Percentiles rank a stretch among this genome's conserved stretches.
Conservation (phyloP, 2,329 filamentous ascomycete genomes). For the Helminthosporium solani region DNA sequence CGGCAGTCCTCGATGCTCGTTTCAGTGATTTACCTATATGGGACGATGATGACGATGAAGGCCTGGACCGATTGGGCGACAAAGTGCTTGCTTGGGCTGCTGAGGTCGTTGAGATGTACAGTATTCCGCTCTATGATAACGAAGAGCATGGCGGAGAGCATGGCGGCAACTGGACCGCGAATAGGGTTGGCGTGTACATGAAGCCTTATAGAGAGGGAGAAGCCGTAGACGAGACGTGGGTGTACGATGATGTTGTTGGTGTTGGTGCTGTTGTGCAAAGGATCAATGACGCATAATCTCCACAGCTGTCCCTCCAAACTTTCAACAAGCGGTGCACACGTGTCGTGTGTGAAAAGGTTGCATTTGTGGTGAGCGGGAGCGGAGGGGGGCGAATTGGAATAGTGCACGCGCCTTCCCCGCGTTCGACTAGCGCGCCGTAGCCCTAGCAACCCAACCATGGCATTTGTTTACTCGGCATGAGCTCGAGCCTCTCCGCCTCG, state of each 20-base stretch:
- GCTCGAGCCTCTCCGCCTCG: not conserved
- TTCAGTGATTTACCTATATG: constrained; percentile 7
- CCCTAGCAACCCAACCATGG: not conserved
- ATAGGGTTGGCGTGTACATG: constrained; percentile 10
- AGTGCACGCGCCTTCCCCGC: not conserved
- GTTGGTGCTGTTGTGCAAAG: too few species aligned
- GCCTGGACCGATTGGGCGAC: constrained; percentile 16
- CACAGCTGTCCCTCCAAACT: too few species aligned
- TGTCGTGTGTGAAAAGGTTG: too few species aligned
- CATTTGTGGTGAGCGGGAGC: too few species aligned
- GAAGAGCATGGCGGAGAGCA: constrained; percentile 9
- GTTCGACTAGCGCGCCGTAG: not conserved
- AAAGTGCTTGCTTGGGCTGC: constrained; percentile 28
- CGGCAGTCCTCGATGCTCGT: constrained; percentile 12
- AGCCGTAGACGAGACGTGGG: constrained; percentile 1
- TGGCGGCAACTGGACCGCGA: constrained; percentile 3
- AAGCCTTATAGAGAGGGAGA: not conserved
- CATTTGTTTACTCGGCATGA: not conserved
- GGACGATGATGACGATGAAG: constrained; percentile 4
- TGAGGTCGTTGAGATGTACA: constrained; percentile 19
- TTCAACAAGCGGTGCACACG: too few species aligned
- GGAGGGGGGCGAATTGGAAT: too few species aligned
- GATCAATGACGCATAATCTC: too few species aligned
- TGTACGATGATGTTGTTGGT: constrained; percentile 3
- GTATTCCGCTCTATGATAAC: not conserved